Conservation (phyloP, 495 filamentous ascomycete genomes). For the Penicillium bovifimosum region DNA sequence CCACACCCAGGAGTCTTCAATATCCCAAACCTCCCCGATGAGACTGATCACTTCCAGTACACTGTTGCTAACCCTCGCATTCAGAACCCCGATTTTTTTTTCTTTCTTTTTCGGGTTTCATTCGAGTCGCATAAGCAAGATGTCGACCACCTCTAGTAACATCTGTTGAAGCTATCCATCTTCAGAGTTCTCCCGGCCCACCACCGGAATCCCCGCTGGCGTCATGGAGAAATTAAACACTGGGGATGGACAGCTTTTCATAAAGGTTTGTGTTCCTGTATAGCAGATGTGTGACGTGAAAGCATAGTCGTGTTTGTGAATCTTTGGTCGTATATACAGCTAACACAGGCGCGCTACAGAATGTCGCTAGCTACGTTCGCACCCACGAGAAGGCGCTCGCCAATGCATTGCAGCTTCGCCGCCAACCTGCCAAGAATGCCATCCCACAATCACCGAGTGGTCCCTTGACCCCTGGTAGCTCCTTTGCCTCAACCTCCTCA, state of each 20-base stretch:
- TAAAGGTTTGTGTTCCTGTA: conserved; percentile 56
- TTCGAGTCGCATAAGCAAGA: conserved; percentile 32
- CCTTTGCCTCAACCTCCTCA: conserved; percentile 64
- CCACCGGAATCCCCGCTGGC: conserved; percentile 21
- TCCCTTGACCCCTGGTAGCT: conserved; percentile 47
- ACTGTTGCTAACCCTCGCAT: conserved; percentile 3
- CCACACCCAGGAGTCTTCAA: not conserved
- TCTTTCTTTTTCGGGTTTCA: conserved; percentile 7
- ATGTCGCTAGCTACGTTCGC: conserved; percentile 89
- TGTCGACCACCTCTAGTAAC: conserved; percentile 34
- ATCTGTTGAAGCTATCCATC: conserved; percentile 34
- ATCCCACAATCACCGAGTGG: conserved; percentile 40
- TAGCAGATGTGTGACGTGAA: not conserved
- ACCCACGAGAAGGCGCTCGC: conserved; percentile 96
- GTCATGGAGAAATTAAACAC: conserved; percentile 51
- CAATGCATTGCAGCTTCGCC: conserved; percentile 82
- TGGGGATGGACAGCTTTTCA: conserved; percentile 85
- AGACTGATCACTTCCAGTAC: not conserved
- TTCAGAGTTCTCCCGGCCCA: conserved; percentile 33
- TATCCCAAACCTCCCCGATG: conserved; percentile 11
- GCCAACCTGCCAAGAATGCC: conserved; percentile 60
- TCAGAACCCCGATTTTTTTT: conserved; percentile 5
- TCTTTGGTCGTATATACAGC: not conserved
- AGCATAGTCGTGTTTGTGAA: not conserved
- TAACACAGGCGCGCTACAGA: conserved; percentile 45